Percentiles rank a stretch among this genome's conserved stretches.
Conservation (phyloP, 352 stramenopile genomes). For the Phytophthora pisi region DNA sequence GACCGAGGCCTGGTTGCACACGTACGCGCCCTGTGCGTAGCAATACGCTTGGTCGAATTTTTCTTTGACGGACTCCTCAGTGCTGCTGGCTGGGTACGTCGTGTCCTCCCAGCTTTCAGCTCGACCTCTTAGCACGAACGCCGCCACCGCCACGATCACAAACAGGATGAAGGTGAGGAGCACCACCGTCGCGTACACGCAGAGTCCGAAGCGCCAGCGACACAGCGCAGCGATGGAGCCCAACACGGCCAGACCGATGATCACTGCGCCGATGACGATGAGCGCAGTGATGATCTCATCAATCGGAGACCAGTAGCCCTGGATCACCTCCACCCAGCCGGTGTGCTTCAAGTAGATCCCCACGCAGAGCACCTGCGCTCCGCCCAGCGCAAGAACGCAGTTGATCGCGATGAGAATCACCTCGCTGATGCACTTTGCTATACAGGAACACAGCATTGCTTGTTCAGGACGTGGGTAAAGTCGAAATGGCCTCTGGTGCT, state of each 20-base stretch:
- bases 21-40: constrained; percentile 73
- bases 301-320: constrained; percentile 57
- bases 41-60: constrained; percentile 76
- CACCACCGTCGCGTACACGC: constrained; percentile 61
- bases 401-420: constrained; percentile 68
- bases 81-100: constrained; percentile 51
- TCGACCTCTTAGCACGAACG: constrained; percentile 51
- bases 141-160: constrained; percentile 45
- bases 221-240: constrained; percentile 64
- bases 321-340: constrained; percentile 68
- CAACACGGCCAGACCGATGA: constrained; percentile 65
- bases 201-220: constrained; percentile 60
- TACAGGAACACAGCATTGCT: constrained; percentile 18
- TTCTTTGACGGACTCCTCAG: constrained; percentile 58
- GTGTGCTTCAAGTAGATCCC: constrained; percentile 49
- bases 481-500: constrained; percentile 13
- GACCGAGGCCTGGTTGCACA: constrained; percentile 67
- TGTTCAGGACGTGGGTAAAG: constrained; percentile 16
- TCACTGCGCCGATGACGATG: constrained; percentile 53
- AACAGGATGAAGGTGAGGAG: constrained; percentile 62
- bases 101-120: constrained; percentile 53
- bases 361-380: constrained; percentile 59
- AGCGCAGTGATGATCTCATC: constrained; percentile 52
- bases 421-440: constrained; percentile 40
- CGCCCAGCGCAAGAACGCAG: constrained; percentile 58